Evolutionary conservation across 768 basidiomycete genomes (phyloP), one percentile per base, ranked within the genome.

Genomic region (Lyophyllum shimeji): DNA sequence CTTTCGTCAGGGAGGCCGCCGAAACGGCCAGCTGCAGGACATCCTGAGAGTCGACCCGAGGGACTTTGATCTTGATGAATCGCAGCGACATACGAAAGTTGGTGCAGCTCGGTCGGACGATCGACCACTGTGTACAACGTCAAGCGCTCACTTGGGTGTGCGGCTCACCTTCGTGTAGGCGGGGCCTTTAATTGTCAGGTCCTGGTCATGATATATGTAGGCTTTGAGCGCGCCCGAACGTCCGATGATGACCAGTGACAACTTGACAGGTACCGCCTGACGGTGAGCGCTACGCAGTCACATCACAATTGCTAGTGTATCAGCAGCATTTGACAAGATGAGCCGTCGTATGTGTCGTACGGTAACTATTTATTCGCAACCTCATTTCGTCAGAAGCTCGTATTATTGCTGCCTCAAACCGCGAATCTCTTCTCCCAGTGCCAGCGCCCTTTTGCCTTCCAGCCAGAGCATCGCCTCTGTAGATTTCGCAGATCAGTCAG

Each of bases 381-480:
- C n/a, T n/a, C n/a, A n/a, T n/a, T n/a, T n/a, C n/a, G 31, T 33
- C 12, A 37, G 15, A 17, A 8, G 29, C 17, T 39, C 17, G 33
- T 46, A 5, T 27, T 46, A 45, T 39, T 51, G 45, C 52, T 59
- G 53, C 50, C 65, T 59, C 43, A 63, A 18, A 7, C 70, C 72
- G 42, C 75, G 63, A 29, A 93, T 89, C 63, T 86, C 83, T 29
- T 79, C 78, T 3, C 89, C 89, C 43, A 89, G 70, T 64, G 86
- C 85, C 7, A 92, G 73, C 1, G 89, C 84, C 5, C 91, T 76
- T 56, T 81, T 82, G 0, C 87, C 90, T 67, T 93, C 91, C 21
- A 94, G 71, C 86, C 90, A 94, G 23, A 84, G 70, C 90, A 95
- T 94, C 6, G 89, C 85, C 67, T 93, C 93, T 86, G 70, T 33